Percentiles rank a stretch among this genome's conserved stretches.
Conservation (phyloP, 2,329 filamentous ascomycete genomes). For the Venturia oleaginea region DNA sequence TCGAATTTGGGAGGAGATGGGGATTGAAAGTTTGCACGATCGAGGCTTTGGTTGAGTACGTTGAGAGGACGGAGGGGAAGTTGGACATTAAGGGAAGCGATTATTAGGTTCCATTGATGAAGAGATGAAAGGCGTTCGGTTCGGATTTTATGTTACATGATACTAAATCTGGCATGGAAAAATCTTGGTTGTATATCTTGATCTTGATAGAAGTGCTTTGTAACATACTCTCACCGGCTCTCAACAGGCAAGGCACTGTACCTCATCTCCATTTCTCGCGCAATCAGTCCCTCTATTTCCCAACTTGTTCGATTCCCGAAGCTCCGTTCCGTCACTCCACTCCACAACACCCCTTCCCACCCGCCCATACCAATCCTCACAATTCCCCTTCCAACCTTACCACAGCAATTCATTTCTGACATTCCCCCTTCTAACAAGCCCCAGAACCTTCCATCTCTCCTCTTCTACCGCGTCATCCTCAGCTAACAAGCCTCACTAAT, state of each 20-base stretch:
- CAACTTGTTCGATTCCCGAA: background rate
- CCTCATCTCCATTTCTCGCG: background rate
- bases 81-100: conserved; percentile 19
- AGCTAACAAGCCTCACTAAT: no score
- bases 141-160: background rate
- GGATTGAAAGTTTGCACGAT: conserved; percentile 93
- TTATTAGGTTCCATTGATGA: conserved; percentile 15
- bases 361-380: no score
- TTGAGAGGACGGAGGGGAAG: conserved; percentile 64
- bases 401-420: no score
- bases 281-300: background rate
- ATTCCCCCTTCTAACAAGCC: no score
- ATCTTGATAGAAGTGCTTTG: background rate
- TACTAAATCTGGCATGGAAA: background rate
- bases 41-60: conserved; percentile 72
- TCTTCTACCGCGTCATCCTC: no score
- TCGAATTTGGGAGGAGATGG: conserved; percentile 80
- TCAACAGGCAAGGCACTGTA: background rate
- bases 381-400: no score
- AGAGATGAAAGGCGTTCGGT: background rate
- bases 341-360: no score
- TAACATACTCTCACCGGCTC: background rate
- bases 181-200: background rate
- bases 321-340: no score
- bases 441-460: no score